Evolutionary conservation across 106 monocot genomes (phyloP).

Genomic region (Hemerocallis citrina): DNA sequence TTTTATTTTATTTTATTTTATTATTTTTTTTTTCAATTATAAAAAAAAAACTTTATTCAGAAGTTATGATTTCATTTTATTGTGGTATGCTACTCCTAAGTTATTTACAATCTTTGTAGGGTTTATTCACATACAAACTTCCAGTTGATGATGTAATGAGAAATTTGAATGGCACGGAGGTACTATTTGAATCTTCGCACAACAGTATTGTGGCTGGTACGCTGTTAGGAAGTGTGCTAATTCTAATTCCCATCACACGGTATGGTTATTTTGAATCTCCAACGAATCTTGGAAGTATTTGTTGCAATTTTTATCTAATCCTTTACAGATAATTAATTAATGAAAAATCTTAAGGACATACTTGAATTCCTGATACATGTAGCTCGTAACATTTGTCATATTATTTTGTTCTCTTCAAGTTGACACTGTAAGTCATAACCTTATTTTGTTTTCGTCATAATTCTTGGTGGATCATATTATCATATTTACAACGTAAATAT

Average conservation of each 20-base stretch:
- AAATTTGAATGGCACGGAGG: slow-evolving; percentile 23
- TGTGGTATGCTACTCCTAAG: not conserved
- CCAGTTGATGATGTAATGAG: slow-evolving; percentile 44
- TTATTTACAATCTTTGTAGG: slow-evolving; percentile 26
- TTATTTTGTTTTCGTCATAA: too few relatives aligned
- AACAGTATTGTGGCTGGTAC: slow-evolving; percentile 71
- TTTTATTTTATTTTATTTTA: not conserved
- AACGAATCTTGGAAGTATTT: too few relatives aligned
- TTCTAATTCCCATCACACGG: slow-evolving; percentile 78
- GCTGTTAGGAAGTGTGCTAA: slow-evolving; percentile 74
- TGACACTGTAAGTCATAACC: too few relatives aligned
- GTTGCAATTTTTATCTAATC: too few relatives aligned
- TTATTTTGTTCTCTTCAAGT: too few relatives aligned
- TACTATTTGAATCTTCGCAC: slow-evolving; percentile 20
- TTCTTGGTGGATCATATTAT: too few relatives aligned
- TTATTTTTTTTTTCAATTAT: not conserved
- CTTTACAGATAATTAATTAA: too few relatives aligned
- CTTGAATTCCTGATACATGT: too few relatives aligned
- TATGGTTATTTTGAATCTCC: slow-evolving; percentile 13
- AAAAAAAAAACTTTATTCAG: not conserved
- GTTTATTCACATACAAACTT: slow-evolving; percentile 53
- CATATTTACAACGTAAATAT: too few relatives aligned
- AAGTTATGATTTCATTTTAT: not conserved
- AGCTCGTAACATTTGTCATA: too few relatives aligned
- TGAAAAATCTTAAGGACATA: too few relatives aligned